Evolutionary conservation across 2,329 filamentous ascomycete genomes (phyloP), one percentile per base, ranked within the genome.

Genomic region (Verticillium nonalfalfae): DNA sequence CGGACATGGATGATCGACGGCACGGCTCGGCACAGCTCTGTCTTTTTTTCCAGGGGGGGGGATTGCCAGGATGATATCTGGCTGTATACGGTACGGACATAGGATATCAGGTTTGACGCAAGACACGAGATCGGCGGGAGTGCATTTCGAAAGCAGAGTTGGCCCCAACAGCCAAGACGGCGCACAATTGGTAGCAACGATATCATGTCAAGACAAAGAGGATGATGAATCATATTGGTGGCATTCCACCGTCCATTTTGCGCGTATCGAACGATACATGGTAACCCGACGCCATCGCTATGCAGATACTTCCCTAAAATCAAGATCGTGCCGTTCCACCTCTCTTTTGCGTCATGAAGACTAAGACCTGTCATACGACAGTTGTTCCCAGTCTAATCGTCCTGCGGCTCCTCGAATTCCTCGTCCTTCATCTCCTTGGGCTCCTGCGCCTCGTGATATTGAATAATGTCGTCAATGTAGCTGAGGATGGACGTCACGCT

Each of bases 381-480:
- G 26, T 31, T 31, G 26, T 70, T 68, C 50, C 70, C 55, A 7
- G 45, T 34, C 57, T 56, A 67, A 11, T 73, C 72, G 31, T 61
- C 57, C 13, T 57, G 21, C 40, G 61, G 67, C 36, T 74, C 71
- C 31, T 76, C 74, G 55, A 76, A 73, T 13, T 79, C 76, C 13
- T 79, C 79, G 65, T 91, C 89, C 60, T 84, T 83, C 6, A 92
- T 89, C 73, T 97, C 93, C 68, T 85, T 88, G 9, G 93, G 93
- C 74, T 97, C 93, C 73, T 97, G 93, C 13, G 93, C 91, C 74
- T 97, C 93, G 71, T 96, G 91, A 74, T 86, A 97, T 73, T 97
- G 93, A 66, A 96, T 95, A 34, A 91, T 90, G 76, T 97, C 92
- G 73, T 97, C 93, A 68, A 97, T 95, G 76, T 96, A 92, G 79